These are phyloP conservation scores for Phylloporus scabripes DNA, from an alignment of 768 basidiomycete species.

Conservation along the genomic window DNA sequence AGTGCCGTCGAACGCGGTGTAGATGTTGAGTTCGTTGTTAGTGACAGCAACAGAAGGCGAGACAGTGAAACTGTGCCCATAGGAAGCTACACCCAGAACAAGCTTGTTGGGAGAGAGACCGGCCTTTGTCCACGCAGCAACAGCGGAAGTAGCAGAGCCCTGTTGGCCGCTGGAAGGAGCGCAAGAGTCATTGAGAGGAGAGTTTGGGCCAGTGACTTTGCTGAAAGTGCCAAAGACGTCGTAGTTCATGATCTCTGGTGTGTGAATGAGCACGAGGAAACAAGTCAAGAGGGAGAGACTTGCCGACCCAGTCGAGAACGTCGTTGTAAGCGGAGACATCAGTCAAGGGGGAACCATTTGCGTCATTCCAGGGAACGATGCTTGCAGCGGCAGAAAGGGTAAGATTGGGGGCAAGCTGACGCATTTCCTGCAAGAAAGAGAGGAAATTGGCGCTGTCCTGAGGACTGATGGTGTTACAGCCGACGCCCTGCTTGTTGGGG, in stretches of 20 bases:
- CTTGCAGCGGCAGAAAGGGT: conserved; percentile 71
- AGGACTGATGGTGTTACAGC: conserved; percentile 59
- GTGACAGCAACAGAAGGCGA: conserved; percentile 20
- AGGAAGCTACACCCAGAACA: conserved; percentile 79
- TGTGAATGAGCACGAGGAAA: conserved; percentile 17
- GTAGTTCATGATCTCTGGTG: conserved; percentile 64
- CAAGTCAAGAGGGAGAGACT: conserved; percentile 18
- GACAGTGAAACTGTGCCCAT: conserved; percentile 67
- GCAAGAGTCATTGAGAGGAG: conserved; percentile 79
- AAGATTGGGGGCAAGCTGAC: conserved; percentile 48
- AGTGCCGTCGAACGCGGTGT: conserved; percentile 45
- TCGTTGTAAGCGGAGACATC: conserved; percentile 63
- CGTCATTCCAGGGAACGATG: conserved; percentile 58
- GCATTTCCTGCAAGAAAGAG: conserved; percentile 66
- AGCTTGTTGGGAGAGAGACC: conserved; percentile 70
- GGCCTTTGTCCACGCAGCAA: conserved; percentile 69
- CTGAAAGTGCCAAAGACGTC: conserved; percentile 55
- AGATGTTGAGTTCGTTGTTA: conserved; percentile 35
- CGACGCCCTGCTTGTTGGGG: conserved; percentile 60
- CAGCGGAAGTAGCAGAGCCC: conserved; percentile 73
- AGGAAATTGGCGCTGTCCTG: conserved; percentile 78
- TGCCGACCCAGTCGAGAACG: conserved; percentile 67
- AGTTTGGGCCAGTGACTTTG: conserved; percentile 66
- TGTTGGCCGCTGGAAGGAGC: conserved; percentile 48
- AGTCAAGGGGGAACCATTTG: conserved; percentile 48